Percentiles rank a stretch among this genome's conserved stretches.
phyloP scores from a whole-genome alignment of 1,284 basidiomycete genomes.

The Peniophora sp. region DNA sequence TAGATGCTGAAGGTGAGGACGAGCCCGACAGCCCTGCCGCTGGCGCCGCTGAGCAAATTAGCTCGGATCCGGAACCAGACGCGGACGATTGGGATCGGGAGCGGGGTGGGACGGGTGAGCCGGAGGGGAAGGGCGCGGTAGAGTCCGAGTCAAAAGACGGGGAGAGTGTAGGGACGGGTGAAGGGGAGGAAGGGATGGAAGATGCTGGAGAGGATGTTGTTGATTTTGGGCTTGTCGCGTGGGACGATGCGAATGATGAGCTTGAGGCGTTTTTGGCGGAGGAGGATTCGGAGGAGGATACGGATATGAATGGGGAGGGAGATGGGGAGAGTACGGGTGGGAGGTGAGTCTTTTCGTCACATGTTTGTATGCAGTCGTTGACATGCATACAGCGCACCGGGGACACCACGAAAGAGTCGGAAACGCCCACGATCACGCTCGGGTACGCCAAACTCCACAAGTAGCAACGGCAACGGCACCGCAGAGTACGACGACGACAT shows the following conservation, averaged over 20 bases:
- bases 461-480: too few relatives aligned
- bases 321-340: conserved; percentile 27
- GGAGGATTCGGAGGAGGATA: conserved; percentile 7
- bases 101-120: not conserved
- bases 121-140: not conserved
- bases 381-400: conserved; percentile 31
- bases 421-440: conserved; percentile 66
- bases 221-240: conserved; percentile 43
- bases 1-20: conserved; percentile 13
- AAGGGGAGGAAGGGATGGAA: conserved; percentile 11
- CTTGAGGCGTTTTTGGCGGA: conserved; percentile 9
- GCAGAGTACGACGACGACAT: conserved; percentile 17
- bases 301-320: conserved; percentile 6
- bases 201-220: conserved; percentile 22
- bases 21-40: not conserved
- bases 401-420: conserved; percentile 42
- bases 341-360: conserved; percentile 28
- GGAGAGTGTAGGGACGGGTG: conserved; percentile 15
- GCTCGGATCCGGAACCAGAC: conserved; percentile 58
- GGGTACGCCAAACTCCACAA: conserved; percentile 35
- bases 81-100: conserved; percentile 50
- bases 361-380: conserved; percentile 1
- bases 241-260: conserved; percentile 10
- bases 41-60: conserved; percentile 41
- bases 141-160: not conserved